Conservation (phyloP, 2,329 filamentous ascomycete species). For the Chrysoporthe austroafricana region DNA sequence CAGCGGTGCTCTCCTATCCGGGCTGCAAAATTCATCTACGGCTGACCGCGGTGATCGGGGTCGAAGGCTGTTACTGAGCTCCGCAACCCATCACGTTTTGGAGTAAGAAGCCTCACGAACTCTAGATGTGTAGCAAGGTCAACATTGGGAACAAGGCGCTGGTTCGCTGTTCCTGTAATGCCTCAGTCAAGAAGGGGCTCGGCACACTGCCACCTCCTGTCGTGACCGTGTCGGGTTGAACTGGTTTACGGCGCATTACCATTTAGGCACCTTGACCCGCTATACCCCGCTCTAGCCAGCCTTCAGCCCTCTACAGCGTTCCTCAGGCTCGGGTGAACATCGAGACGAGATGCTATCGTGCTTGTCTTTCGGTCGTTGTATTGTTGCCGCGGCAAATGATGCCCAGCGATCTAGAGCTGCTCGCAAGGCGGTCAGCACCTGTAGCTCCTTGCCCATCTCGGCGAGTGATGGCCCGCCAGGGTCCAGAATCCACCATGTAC, state of each 20-base stretch:
- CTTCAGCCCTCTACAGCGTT: background rate
- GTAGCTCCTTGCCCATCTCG: background rate
- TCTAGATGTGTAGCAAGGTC: background rate
- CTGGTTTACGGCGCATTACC: background rate
- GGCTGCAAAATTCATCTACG: background rate
- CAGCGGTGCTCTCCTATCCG: background rate
- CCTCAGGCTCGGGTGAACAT: background rate
- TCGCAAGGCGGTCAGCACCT: background rate
- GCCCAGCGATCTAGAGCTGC: too few relatives aligned
- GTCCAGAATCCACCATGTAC: background rate
- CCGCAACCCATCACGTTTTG: background rate
- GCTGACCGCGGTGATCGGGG: background rate
- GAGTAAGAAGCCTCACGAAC: background rate
- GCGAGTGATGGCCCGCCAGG: background rate
- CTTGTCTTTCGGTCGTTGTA: background rate
- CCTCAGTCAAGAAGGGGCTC: background rate
- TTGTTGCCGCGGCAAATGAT: background rate
- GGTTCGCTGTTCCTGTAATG: background rate
- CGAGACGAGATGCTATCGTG: background rate
- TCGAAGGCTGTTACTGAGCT: background rate
- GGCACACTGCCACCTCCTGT: background rate
- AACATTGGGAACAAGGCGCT: background rate
- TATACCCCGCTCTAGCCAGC: background rate
- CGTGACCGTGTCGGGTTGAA: background rate
- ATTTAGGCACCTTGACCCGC: background rate